Evolutionary conservation across 352 stramenopile species (phyloP), one percentile per base, ranked within the genome.

Genomic region (Thalassiosira exigua): DNA sequence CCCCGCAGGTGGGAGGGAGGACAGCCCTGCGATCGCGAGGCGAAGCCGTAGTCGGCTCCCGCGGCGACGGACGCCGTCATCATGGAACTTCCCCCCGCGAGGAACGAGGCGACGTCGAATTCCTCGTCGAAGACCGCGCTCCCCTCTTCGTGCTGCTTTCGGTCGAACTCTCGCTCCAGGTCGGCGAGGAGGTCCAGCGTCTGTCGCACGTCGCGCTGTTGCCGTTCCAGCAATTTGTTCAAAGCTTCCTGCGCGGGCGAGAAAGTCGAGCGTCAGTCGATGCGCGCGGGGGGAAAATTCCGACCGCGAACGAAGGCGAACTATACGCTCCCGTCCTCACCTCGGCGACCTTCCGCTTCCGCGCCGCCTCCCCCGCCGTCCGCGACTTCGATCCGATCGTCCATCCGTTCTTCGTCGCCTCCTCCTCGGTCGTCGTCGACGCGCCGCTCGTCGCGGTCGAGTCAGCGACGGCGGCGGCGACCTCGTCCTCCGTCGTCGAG

Each of bases 41-140:
- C 57, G 62, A 79, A 90, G 32, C 84, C 84, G 39, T 90, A 90
- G 78, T 90, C 84, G 7, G 70, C 57, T 24, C 76, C 84, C 3
- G 65, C 48, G 14, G 73, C 52, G 1, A 90, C 48, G 7, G 84
- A 86, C 19, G 65, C n/a, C 11, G 68, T 65, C 19, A 86, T 83
- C 30, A 62, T 62, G 17, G 54, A 30, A 21, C 44, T 39, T 0
- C 9, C 21, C 4, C 48, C 17, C 24, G 44, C 29, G 26, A 54
- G 22, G 24, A 68, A 3, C 27, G 51, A 1, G 33, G 33, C 5
- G 50, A 53, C 1, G 52, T 48, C 36, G 66, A 65, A 17, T 17
- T 64, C 17, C 1, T 26, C 39, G 33, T 33, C 22, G 41, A 46
- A 62, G 14, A 62, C 14, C 17, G 33, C 27, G 17, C 44, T 29